Evolutionary conservation across 441 rosid genomes (phyloP).

Genomic region (Viola pubescens): DNA sequence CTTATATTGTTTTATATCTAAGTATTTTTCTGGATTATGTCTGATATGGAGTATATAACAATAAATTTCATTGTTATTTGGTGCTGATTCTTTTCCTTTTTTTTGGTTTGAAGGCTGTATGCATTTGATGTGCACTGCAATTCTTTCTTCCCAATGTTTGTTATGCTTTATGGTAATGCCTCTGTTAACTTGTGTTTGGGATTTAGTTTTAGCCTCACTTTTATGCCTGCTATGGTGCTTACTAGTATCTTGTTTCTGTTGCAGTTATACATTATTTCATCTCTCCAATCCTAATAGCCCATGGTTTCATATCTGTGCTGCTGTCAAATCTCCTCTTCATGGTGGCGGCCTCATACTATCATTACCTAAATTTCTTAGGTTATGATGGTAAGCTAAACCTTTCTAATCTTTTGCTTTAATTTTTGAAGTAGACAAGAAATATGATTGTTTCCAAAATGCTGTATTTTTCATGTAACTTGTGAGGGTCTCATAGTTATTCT

Average conservation of each 20-base stretch:
- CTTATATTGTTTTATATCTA: background rate
- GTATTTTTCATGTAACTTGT: no score
- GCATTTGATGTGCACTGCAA: constrained; percentile 99
- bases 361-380: constrained; percentile 94
- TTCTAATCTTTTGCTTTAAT: background rate
- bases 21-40: background rate
- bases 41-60: background rate
- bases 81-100: background rate
- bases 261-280: constrained; percentile 87
- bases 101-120: constrained; percentile 58
- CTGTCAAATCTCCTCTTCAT: constrained; percentile 86
- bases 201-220: constrained; percentile 2
- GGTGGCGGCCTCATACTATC: constrained; percentile 89
- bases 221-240: constrained; percentile 7
- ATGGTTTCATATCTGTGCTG: constrained; percentile 73
- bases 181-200: constrained; percentile 10
- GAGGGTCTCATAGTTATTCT: background rate
- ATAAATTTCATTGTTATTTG: background rate
- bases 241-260: constrained; percentile 19
- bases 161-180: constrained; percentile 75
- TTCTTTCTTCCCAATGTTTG: constrained; percentile 98
- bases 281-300: constrained; percentile 76
- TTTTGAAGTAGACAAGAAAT: background rate
- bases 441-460: no score
- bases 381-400: constrained; percentile 65